Evolutionary conservation across 2,329 filamentous ascomycete genomes (phyloP), one percentile per base, ranked within the genome.

Genomic region (Fusarium pseudocircinatum): DNA sequence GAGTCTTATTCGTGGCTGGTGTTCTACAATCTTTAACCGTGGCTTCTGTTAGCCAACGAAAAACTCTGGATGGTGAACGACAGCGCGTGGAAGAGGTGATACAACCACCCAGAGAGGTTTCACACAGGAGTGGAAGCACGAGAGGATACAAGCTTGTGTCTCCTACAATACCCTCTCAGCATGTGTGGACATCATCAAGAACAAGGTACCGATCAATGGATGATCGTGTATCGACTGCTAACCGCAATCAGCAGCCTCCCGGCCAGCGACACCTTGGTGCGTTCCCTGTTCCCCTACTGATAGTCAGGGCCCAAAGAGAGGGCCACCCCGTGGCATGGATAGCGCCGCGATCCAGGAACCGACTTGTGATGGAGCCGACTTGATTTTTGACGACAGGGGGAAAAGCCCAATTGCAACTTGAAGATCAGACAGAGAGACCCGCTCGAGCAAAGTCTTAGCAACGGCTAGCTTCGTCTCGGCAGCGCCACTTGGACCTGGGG

Each of bases 301-400:
- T 63, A 65, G 63, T 44, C 49, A 57, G 50, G 65, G 66, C 61
- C 65, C 60, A 50, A 67, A 63, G 63, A 75, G 43, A 61, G 76
- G 61, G 61, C 72, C 75, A 78, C 75, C 73, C 74, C 73, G 69
- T 71, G 71, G 66, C 75, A 75, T 76, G 67, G 76, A 71, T 75
- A 73, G 75, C 76, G 75, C 64, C 66, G 60, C 69, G 71, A 78
- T 69, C 76, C 76, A 78, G 76, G 76, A 77, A 78, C 76, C 40
- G 28, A 65, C 75, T 72, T 40, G 43, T 49, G 36, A 77, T 79
- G 63, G 65, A 57, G 66, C 40, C 61, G 75, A 75, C 74, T 36
- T 46, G 52, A 37, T 44, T 60, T 57, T 52, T 61, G 46, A 54
- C 46, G 28, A 67, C 69, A 73, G 63, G 68, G 68, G 50, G 32